Evolutionary conservation across 176 grass and related monocot genomes (phyloP), one percentile per base, ranked within the genome.

Genomic region (Secale cereale): DNA sequence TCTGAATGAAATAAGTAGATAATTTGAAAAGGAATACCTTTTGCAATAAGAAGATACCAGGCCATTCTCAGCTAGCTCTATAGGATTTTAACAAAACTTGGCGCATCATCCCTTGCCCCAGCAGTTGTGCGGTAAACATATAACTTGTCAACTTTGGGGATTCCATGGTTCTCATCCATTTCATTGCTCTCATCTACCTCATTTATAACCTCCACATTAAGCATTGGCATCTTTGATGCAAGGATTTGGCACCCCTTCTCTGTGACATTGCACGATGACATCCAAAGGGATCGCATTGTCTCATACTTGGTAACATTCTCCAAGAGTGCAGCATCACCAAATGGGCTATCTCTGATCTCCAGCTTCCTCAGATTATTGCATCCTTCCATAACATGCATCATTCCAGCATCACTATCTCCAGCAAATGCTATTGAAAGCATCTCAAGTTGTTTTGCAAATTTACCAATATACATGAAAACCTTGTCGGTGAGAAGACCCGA

Each of bases 271-370:
- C 94, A 97, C 1, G 91, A 94, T 67, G 94, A 97, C 89, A 97
- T 97, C 94, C 94, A 97, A 97, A 97, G 94, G 91, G 94, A 97
- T 94, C 91, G 94, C 91, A 97, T 91, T 97, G 94, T 94, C 90
- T 94, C 94, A 59, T 94, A 97, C 76, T 91, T 97, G 40, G 79
- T 88, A 56, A 90, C 75, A 85, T 94, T 83, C 48, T 82, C 85
- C 85, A 97, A 77, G 29, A 97, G 88, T 32, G 94, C 94, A 70
- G 28, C 87, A 78, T 97, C 94, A 80, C 91, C 92, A 82, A 97
- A 94, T 5, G 89, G 90, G 46, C 89, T 85, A 61, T 97, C 92
- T 85, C 90, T 92, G 45, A 97, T 97, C 81, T 94, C 89, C 59
- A 97, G 64, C 80, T 94, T 97, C 84, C 88, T 89, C 1, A 97